These are phyloP conservation scores for Stagonosporopsis vannaccii DNA, from an alignment of 2,329 filamentous ascomycete species.

Conservation along the genomic window DNA sequence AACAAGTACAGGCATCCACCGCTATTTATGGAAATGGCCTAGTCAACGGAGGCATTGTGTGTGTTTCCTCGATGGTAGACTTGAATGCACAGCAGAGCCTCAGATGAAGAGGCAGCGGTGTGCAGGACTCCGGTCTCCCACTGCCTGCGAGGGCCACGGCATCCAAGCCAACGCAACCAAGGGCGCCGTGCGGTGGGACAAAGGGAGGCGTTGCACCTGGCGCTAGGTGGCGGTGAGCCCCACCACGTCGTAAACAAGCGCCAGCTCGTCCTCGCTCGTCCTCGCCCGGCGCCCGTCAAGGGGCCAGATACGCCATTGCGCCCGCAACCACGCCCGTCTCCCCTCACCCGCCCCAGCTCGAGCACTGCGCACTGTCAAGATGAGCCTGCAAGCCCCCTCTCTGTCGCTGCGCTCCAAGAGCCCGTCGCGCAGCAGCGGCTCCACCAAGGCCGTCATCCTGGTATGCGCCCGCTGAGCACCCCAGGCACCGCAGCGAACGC, in stretches of 20 bases:
- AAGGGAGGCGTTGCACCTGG: slow-evolving; percentile 15
- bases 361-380: slow-evolving; percentile 22
- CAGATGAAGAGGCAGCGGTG: no score
- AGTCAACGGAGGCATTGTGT: no score
- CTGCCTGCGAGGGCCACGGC: no score
- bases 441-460: slow-evolving; percentile 94
- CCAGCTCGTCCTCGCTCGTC: slow-evolving; percentile 22
- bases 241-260: slow-evolving; percentile 21
- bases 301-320: slow-evolving; percentile 38
- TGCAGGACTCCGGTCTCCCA: no score
- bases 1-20: no score
- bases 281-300: no score
- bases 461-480: slow-evolving; percentile 60
- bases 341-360: neutral
- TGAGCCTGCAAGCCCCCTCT: slow-evolving; percentile 49
- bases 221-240: slow-evolving; percentile 8
- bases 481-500: slow-evolving; percentile 20
- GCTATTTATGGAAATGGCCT: no score
- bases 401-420: slow-evolving; percentile 45
- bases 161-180: neutral
- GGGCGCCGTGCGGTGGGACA: neutral
- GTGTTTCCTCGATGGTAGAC: no score
- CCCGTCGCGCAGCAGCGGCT: slow-evolving; percentile 45
- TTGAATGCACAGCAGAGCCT: no score
- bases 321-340: neutral